phyloP scores from a whole-genome alignment of 2,329 filamentous ascomycete genomes.

The Bipolaris oryzae region DNA sequence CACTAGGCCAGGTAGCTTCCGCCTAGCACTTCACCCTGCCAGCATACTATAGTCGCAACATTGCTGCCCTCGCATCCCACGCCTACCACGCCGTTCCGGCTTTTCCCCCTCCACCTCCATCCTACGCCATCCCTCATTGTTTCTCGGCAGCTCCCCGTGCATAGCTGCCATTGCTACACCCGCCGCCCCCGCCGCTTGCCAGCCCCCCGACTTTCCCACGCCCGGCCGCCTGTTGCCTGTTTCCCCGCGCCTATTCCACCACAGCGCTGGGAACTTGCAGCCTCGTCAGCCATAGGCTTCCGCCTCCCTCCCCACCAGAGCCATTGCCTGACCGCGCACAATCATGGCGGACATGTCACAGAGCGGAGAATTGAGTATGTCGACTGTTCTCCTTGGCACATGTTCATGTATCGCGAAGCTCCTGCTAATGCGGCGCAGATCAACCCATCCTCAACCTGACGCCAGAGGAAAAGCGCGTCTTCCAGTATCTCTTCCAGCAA shows the following conservation, averaged over 20 bases:
- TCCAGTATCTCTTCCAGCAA: slow-evolving; percentile 89
- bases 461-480: slow-evolving; percentile 90
- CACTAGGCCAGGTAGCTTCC: slow-evolving; percentile 18
- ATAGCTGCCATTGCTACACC: not conserved
- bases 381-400: not conserved
- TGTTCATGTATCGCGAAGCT: slow-evolving; percentile 4
- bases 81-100: slow-evolving; percentile 7
- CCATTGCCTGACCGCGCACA: slow-evolving; percentile 26
- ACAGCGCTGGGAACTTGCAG: slow-evolving; percentile 38
- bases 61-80: slow-evolving; percentile 14
- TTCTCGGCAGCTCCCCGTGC: not conserved
- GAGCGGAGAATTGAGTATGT: slow-evolving; percentile 46
- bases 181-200: slow-evolving; percentile 15
- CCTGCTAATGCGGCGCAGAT: slow-evolving; percentile 34
- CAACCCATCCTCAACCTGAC: slow-evolving; percentile 78
- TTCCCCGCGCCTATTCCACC: slow-evolving; percentile 37
- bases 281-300: slow-evolving; percentile 36
- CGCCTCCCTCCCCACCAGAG: slow-evolving; percentile 21
- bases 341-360: slow-evolving; percentile 46
- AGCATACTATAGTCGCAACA: slow-evolving; percentile 12
- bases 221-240: slow-evolving; percentile 32
- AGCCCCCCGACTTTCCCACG: slow-evolving; percentile 30
- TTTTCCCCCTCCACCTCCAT: not conserved
- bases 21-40: slow-evolving; percentile 20
- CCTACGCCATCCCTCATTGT: slow-evolving; percentile 5